A percentile compares a stretch with the other conserved stretches of the same genome.
Evolutionary conservation across 768 basidiomycete genomes (phyloP).

Genomic region (Lentinula raphanica): DNA sequence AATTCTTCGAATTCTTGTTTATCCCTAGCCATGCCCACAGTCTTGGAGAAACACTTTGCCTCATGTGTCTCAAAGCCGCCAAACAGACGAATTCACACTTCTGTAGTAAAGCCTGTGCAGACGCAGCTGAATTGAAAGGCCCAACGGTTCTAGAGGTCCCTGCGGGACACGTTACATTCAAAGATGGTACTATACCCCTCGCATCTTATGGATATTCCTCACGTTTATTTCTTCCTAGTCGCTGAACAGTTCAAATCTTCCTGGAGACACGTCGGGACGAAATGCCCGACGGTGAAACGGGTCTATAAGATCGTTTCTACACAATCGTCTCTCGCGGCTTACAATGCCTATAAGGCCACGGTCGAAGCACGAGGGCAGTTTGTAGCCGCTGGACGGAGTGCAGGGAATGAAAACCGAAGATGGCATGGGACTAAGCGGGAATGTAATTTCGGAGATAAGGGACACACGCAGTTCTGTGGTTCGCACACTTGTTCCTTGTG

Average conservation of each 20-base stretch:
- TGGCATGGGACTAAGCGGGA: constrained; percentile 71
- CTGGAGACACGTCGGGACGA: constrained; percentile 55
- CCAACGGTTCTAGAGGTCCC: constrained; percentile 59
- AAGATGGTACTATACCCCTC: constrained; percentile 41
- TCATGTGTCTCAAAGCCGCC: constrained; percentile 53
- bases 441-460: constrained; percentile 61
- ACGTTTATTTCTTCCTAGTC: constrained; percentile 32
- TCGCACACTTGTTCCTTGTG: constrained; percentile 58
- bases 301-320: constrained; percentile 62
- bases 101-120: constrained; percentile 50
- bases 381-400: constrained; percentile 42
- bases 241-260: constrained; percentile 63
- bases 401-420: constrained; percentile 68
- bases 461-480: constrained; percentile 50
- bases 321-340: constrained; percentile 43
- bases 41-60: constrained; percentile 45
- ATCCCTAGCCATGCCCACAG: too few relatives aligned
- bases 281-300: constrained; percentile 52
- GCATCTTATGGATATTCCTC: background rate
- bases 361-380: constrained; percentile 63
- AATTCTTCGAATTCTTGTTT: background rate
- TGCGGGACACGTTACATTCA: constrained; percentile 55
- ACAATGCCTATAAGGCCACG: constrained; percentile 56
- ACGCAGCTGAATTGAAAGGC: constrained; percentile 48
- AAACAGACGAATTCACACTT: constrained; percentile 58